Base-by-base conservation (phyloP, 495 filamentous ascomycete species). In the Xylaria palmicola region DNA sequence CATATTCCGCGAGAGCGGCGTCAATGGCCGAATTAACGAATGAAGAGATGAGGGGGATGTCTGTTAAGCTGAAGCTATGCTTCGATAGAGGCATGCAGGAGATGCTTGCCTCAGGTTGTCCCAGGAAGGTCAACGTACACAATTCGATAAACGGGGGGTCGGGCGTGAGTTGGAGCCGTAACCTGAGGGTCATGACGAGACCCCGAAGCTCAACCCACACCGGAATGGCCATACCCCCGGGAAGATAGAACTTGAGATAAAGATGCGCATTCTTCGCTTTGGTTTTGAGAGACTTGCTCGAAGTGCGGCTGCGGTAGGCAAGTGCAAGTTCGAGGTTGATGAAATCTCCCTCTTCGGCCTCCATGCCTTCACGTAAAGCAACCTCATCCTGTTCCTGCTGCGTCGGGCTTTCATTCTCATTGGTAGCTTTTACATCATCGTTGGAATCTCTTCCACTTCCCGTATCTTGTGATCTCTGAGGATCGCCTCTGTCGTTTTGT, bases 11-110 rank as follows among this genome's bases (percentile, higher is more conserved):
- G 45, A 88, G 77, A 1, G 88, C 86, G 10, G 88, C 86, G 60
- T 89, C 85, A 56, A 91, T 86, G 3, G 88, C 81, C 10, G 83
- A 85, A 69, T 91, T 87, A 6, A 91, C 86, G 56, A 91, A 91
- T 9, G 83, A 85, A 2, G 84, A 88, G 60, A 91, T 86, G 3
- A 90, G 70, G 0, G 88, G 88, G 2, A 91, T 72, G 65, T 90
- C 82, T 79, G 90, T 90, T 26, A 91, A 75, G 66, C 90, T 89
- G 20, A 87, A 76, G 27, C 81, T 83, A 48, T 84, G 80, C 65
- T 86, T 87, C 20, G 81, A 83, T 29, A 91, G 76, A 4, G 88
- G 88, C 12, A 84, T 78, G 62, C 88, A 90, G 0, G 85, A 84
- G 3, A 91, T 68, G 55, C 86, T 83, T n/a, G 86, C 88, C 64